phyloP scores from a whole-genome alignment of 2,329 filamentous ascomycete species.

The Ophiocordyceps robertsii region DNA sequence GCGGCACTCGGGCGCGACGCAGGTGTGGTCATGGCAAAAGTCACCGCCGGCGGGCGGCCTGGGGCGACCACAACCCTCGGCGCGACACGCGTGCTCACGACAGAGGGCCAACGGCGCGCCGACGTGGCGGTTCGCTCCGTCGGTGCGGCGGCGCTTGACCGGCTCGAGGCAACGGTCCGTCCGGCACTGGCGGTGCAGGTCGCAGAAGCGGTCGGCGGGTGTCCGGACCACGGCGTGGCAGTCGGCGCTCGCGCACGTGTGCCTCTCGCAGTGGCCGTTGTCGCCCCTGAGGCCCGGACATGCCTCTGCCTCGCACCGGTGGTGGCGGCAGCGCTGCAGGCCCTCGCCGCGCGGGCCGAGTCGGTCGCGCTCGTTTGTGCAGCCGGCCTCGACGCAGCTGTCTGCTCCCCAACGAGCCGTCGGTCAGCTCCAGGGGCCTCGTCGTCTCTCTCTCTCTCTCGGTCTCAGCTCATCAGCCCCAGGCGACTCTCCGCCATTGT shows the following conservation, averaged over 20 bases:
- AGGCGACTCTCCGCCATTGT: too few species aligned
- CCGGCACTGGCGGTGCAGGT: not conserved
- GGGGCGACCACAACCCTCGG: not conserved
- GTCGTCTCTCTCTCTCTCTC: too few species aligned
- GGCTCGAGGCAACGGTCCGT: not conserved
- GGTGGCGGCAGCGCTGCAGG: not conserved
- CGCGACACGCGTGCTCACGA: not conserved
- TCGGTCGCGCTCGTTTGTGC: not conserved
- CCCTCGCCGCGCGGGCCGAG: not conserved
- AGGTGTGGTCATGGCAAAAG: not conserved
- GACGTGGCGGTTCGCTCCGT: not conserved
- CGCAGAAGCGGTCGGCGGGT: not conserved
- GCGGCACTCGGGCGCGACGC: not conserved
- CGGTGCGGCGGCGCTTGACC: not conserved
- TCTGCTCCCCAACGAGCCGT: not conserved
- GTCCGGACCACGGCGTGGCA: not conserved
- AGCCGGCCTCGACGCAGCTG: conserved; percentile 1
- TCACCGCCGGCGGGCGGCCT: not conserved
- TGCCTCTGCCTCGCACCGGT: not conserved
- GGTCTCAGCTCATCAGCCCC: not conserved
- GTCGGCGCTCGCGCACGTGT: not conserved
- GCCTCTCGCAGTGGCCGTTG: not conserved
- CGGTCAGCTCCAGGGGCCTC: not conserved
- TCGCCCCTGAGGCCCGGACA: not conserved
- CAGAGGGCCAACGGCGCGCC: not conserved